Percentiles rank a stretch among this genome's conserved stretches.
These are phyloP conservation scores for Naganishia vishniacii DNA, from an alignment of 768 basidiomycete species.

Conservation along the genomic window DNA sequence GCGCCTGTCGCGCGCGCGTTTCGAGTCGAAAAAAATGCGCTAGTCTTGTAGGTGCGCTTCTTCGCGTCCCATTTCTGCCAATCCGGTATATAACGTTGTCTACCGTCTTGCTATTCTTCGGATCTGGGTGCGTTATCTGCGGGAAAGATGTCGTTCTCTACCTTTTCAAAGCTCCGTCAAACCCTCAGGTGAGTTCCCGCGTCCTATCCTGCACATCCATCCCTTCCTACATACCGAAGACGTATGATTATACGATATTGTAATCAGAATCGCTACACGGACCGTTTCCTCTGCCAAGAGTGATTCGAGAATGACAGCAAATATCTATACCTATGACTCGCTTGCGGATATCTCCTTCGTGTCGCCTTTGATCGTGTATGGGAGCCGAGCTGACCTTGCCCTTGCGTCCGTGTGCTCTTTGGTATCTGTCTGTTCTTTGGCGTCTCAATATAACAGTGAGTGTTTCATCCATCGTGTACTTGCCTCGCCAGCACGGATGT, in stretches of 20 bases:
- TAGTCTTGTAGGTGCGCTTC: not conserved
- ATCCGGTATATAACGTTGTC: not conserved
- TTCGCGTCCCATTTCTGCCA: not conserved
- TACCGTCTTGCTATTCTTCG: no score
- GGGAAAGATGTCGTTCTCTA: no score
- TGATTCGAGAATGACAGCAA: constrained; percentile 25
- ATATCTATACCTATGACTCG: constrained; percentile 24
- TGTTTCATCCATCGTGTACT: not conserved
- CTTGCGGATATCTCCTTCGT: not conserved
- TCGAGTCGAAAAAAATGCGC: constrained; percentile 1
- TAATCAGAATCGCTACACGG: constrained; percentile 30
- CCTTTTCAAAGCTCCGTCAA: not conserved
- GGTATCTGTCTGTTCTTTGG: not conserved
- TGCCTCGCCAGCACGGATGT: not conserved
- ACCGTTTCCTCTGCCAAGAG: not conserved
- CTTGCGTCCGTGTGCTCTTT: not conserved
- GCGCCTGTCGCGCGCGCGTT: not conserved
- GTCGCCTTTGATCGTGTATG: not conserved
- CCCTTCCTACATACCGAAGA: not conserved
- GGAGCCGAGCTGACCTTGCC: constrained; percentile 6
- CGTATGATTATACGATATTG: constrained; percentile 27
- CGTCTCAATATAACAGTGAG: constrained; percentile 1
- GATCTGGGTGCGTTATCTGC: no score
- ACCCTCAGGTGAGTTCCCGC: not conserved
- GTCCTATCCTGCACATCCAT: not conserved